Base-by-base conservation (phyloP, 805 yeast genomes). In the Pichia nakasei region DNA sequence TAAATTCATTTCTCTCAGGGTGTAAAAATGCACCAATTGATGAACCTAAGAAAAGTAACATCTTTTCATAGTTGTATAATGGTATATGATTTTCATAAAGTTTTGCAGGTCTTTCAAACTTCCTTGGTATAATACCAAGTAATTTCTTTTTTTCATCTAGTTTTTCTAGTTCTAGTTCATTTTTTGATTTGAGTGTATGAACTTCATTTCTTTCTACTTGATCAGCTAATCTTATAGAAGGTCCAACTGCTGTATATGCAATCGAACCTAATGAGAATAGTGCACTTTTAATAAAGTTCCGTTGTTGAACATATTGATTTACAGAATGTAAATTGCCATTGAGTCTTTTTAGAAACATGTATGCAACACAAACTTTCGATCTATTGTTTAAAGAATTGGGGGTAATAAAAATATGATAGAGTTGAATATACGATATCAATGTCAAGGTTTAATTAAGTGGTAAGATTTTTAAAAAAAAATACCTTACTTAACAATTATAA, bases 71-170 rank as follows among this genome's bases (percentile, higher is more conserved):
- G 1, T 58, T 46, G 50, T 76, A 75, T 40, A 89, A 66, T 3
- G 95, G 94, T 11, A 91, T 80, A 59, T 88, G 95, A 2, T 85
- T 87, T 2, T 82, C 82, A 61, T 82, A 86, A 35, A 70, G 66
- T 1, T 76, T 73, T 29, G 51, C 57, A 1, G 65, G 60, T 44
- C 81, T 58, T 32, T 53, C 48, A 51, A 73, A 70, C 51, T 53
- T 18, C 19, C 20, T 32, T 24, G 27, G 27, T 24, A 24, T 24
- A 24, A 24, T 24, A 8, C 27, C 27, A 8, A 24, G 11, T 24
- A 24, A 24, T 34, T 5, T 21, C 22, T 9, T 39, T 41, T 12
- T 53, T 26, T 22, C 33, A 13, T 37, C 40, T 21, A 38, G 19
- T 32, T 42, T 20, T 19, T 46, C 46, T 19, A 55, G 58, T 57